Evolutionary conservation across 2,329 filamentous ascomycete genomes (phyloP), one percentile per base, ranked within the genome.

Genomic region (Sporothrix luriei): DNA sequence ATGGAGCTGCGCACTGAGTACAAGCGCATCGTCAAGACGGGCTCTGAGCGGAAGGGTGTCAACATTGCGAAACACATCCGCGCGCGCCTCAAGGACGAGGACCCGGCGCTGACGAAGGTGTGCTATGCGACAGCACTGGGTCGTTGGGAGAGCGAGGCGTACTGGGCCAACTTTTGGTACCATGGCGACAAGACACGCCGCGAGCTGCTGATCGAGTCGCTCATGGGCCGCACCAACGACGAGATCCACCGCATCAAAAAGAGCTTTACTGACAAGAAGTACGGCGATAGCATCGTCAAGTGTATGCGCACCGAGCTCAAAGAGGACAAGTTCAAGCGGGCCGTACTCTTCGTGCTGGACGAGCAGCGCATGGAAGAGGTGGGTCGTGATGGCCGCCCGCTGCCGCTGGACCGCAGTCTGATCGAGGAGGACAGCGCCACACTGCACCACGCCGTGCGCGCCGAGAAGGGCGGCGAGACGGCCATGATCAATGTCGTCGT

Each of bases 101-200:
- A 90, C 68, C 84, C 89, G 4, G 89, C 88, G 74, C 89, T 98
- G 74, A 94, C 94, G 80, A 98, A 98, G 80, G 91, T 91, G 7
- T 93, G 91, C 76, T 97, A 98, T 78, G 89, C 94, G 3, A 94
- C 92, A 2, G 93, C 94, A 0, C 86, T 98, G 0, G 95, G 95
- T 11, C 86, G 87, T 67, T 98, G 93, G 90, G 95, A 97, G 81
- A 90, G 89, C 74, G 95, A 99, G 79, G 92, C 93, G 0, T 97
- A 97, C 83, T 99, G 95, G 94, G 93, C 94, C 71, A 98, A 97
- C 78, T 97, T 93, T 79, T 98, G 93, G 90, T 98, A 97, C 80
- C 94, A 97, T 77, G 90, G 90, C 49, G 91, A 94, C 78, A 91
- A 90, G 75, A 92, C 90, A 9, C 87, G 93, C 2, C 88, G 94